A percentile compares a stretch with the other conserved stretches of the same genome.
These are phyloP conservation scores for Canna indica DNA, from an alignment of 176 grass and related monocot genomes.

Conservation along the genomic window DNA sequence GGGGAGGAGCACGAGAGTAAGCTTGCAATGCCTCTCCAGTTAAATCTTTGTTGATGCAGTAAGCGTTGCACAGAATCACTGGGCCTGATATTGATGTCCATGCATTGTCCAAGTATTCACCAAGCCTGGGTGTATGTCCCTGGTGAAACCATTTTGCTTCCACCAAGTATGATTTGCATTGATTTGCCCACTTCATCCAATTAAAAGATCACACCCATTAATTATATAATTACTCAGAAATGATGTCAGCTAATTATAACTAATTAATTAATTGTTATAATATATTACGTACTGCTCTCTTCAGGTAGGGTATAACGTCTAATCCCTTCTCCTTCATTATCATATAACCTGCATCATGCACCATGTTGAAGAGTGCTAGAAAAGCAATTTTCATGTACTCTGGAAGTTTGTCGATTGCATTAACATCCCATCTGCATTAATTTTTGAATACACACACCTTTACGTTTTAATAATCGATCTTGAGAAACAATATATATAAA, in stretches of 20 bases:
- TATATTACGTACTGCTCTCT: constrained; percentile 1
- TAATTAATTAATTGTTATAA: background rate
- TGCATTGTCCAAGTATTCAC: constrained; percentile 29
- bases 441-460: too few species aligned
- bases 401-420: constrained; percentile 8
- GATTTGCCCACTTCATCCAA: constrained; percentile 22
- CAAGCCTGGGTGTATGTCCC: constrained; percentile 15
- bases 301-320: constrained; percentile 16
- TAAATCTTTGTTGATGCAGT: constrained; percentile 9
- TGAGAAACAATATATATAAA: too few species aligned
- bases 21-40: too few species aligned
- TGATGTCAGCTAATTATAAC: too few species aligned
- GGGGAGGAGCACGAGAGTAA: too few species aligned
- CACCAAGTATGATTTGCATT: constrained; percentile 22
- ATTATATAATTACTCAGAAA: background rate
- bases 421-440: constrained; percentile 31
- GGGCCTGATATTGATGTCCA: background rate
- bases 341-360: too few species aligned
- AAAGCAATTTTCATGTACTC: constrained; percentile 13
- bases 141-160: constrained; percentile 30
- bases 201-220: background rate
- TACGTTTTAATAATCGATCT: too few species aligned
- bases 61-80: background rate
- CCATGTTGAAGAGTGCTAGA: too few species aligned
- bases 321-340: too few species aligned